Percentiles rank a stretch among this genome's conserved stretches.
Evolutionary conservation across 768 basidiomycete genomes (phyloP).

Genomic region (Pluteus cervinus): DNA sequence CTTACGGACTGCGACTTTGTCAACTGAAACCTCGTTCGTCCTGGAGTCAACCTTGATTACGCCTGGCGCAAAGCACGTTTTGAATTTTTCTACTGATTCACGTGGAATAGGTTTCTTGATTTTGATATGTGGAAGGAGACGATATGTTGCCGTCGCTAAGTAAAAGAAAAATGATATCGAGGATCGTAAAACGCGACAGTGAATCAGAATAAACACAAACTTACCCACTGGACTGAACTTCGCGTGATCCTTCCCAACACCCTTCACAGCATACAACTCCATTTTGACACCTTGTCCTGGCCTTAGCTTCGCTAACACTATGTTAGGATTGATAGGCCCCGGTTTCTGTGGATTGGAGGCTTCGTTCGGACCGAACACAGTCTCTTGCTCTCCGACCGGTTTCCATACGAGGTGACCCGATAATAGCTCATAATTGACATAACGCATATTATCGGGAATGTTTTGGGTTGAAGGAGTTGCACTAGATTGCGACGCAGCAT

Average conservation of each 20-base stretch:
- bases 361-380: no score
- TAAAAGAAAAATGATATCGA: not conserved
- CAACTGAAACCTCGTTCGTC: constrained; percentile 57
- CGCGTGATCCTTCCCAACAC: constrained; percentile 90
- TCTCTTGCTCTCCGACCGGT: constrained; percentile 76
- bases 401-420: constrained; percentile 70
- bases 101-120: constrained; percentile 72
- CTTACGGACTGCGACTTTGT: constrained; percentile 60
- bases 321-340: constrained; percentile 68
- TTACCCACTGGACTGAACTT: constrained; percentile 94
- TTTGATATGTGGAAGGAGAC: constrained; percentile 81
- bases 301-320: constrained; percentile 85
- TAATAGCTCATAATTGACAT: constrained; percentile 62
- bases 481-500: no score
- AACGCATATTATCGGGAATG: constrained; percentile 56
- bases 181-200: not conserved
- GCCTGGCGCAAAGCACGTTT: constrained; percentile 80
- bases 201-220: constrained; percentile 13
- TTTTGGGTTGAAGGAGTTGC: constrained; percentile 48
- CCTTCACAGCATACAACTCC: constrained; percentile 88
- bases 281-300: constrained; percentile 86
- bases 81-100: constrained; percentile 75
- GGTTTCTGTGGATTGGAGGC: constrained; percentile 45
- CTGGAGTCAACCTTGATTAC: constrained; percentile 60
- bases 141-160: constrained; percentile 91